A percentile compares a stretch with the other conserved stretches of the same genome.
phyloP scores from a whole-genome alignment of 2,329 filamentous ascomycete genomes.

The Cladosporium sp. region DNA sequence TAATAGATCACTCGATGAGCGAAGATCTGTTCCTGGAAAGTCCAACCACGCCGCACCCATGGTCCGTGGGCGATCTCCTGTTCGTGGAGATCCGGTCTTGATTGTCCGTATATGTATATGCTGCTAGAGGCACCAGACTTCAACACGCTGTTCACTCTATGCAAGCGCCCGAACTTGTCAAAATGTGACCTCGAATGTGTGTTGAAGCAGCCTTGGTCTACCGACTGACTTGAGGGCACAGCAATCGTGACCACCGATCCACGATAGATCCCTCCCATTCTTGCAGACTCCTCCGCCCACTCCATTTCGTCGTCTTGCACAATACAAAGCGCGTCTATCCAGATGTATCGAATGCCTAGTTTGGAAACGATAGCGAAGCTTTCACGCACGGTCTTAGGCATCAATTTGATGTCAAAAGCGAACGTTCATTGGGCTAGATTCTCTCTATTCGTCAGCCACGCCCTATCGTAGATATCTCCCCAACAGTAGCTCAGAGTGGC shows the following conservation, averaged over 20 bases:
- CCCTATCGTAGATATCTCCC: constrained; percentile 30
- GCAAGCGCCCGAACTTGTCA: too few species aligned
- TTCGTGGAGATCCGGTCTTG: too few species aligned
- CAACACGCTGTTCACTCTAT: too few species aligned
- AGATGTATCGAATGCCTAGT: constrained; percentile 12
- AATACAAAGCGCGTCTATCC: constrained; percentile 17
- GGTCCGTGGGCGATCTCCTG: background rate
- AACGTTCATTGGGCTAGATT: background rate
- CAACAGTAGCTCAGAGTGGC: constrained; percentile 41
- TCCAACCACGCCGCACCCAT: background rate
- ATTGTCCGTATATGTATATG: too few species aligned
- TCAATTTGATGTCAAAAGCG: background rate
- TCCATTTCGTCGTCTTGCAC: constrained; percentile 15
- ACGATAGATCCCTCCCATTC: background rate
- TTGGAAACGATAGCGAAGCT: background rate
- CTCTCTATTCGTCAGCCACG: background rate
- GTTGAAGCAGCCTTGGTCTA: background rate
- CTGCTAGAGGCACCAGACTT: too few species aligned
- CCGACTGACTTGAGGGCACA: background rate
- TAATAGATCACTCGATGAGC: background rate
- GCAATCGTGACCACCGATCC: background rate
- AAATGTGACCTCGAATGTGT: too few species aligned
- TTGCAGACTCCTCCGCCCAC: constrained; percentile 6
- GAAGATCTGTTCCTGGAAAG: background rate
- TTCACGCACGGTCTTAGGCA: constrained; percentile 3